phyloP scores from a whole-genome alignment of 805 yeast species.

The Cyberlindnera nakhonratchasimensis region DNA sequence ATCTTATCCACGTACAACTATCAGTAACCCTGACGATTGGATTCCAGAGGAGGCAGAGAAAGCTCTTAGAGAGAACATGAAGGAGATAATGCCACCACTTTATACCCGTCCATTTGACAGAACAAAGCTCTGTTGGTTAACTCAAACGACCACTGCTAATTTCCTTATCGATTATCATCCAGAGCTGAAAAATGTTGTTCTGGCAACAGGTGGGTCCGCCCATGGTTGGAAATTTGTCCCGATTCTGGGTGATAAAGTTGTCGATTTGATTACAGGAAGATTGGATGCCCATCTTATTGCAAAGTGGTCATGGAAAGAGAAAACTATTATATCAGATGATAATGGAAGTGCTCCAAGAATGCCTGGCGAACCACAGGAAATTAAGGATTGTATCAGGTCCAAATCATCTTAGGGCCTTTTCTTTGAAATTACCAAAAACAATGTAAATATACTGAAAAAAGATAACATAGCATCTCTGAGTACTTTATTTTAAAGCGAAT shows the following conservation, averaged over 20 bases:
- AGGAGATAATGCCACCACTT: constrained; percentile 16
- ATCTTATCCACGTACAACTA: constrained; percentile 15
- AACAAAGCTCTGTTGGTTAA: constrained; percentile 40
- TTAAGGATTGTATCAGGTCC: constrained; percentile 1
- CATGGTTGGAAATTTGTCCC: constrained; percentile 34
- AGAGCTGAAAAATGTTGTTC: constrained; percentile 24
- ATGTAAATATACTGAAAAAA: no score
- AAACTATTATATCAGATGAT: constrained; percentile 4
- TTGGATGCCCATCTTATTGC: constrained; percentile 6
- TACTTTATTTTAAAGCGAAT: background rate
- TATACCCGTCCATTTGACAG: constrained; percentile 14
- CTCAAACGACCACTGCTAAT: constrained; percentile 31
- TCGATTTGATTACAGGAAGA: constrained; percentile 15
- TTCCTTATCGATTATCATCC: constrained; percentile 31
- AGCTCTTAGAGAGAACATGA: constrained; percentile 30
- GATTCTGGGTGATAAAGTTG: constrained; percentile 26
- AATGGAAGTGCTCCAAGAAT: constrained; percentile 13
- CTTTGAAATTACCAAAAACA: background rate
- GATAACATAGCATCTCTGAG: no score
- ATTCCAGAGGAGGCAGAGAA: constrained; percentile 16
- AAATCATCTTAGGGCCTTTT: background rate
- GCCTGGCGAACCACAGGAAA: constrained; percentile 13
- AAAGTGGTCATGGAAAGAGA: constrained; percentile 18
- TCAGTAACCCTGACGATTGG: constrained; percentile 17
- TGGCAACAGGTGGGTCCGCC: constrained; percentile 35